Percentiles rank a stretch among this genome's conserved stretches.
phyloP scores from a whole-genome alignment of 2,329 filamentous ascomycete genomes.

The Neofusicoccum sp. region DNA sequence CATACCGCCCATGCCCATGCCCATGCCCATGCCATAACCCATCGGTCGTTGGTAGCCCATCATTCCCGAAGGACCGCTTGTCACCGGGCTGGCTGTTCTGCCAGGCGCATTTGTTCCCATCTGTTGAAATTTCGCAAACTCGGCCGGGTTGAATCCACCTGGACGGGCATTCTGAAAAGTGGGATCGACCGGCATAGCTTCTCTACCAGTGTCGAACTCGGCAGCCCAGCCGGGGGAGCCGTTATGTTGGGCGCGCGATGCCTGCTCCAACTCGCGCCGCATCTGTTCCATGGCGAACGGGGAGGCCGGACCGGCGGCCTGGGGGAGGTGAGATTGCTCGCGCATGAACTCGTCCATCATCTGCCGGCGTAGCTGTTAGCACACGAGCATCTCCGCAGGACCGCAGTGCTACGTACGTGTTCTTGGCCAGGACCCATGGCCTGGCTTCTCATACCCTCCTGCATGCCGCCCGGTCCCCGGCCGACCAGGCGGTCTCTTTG shows the following conservation, averaged over 20 bases:
- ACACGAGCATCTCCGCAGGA: not conserved
- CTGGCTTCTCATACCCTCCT: conserved; percentile 75
- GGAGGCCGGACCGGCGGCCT: conserved; percentile 51
- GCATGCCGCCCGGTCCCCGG: conserved; percentile 65
- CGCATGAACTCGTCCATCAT: conserved; percentile 94
- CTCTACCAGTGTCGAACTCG: conserved; percentile 60
- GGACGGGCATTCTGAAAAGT: conserved; percentile 56
- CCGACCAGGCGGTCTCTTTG: conserved; percentile 87
- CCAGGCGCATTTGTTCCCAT: conserved; percentile 59
- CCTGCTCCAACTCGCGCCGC: conserved; percentile 60
- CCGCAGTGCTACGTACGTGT: conserved; percentile 30
- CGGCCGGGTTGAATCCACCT: conserved; percentile 69
- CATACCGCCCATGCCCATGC: conserved; percentile 54
- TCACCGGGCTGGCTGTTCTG: conserved; percentile 60
- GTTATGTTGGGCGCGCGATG: conserved; percentile 46
- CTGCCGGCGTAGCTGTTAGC: conserved; percentile 44
- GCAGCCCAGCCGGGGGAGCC: conserved; percentile 61
- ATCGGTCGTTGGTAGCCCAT: conserved; percentile 57
- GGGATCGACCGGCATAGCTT: conserved; percentile 67
- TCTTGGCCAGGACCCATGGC: conserved; percentile 70
- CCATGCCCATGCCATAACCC: conserved; percentile 45
- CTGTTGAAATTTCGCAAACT: conserved; percentile 85
- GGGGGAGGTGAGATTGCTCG: conserved; percentile 63
- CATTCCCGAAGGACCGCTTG: conserved; percentile 41
- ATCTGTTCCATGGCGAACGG: conserved; percentile 67